Percentiles rank a stretch among this genome's conserved stretches.
These are phyloP conservation scores for Centaurea solstitialis DNA, from an alignment of 129 eudicot species.

Conservation along the genomic window DNA sequence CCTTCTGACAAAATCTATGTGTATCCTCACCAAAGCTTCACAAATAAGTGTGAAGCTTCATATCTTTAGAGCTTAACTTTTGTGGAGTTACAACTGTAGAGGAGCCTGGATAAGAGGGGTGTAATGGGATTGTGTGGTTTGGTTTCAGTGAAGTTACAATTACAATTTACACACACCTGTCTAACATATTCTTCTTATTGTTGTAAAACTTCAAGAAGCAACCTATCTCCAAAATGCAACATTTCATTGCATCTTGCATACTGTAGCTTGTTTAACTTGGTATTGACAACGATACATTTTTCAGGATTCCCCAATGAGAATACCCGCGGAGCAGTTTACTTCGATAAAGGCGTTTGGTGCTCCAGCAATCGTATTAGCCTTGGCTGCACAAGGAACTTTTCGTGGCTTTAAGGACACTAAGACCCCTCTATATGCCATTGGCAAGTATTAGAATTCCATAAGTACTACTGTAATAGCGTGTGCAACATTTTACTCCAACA, in stretches of 20 bases:
- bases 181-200: background rate
- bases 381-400: constrained; percentile 97
- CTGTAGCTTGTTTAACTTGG: background rate
- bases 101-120: too few relatives aligned
- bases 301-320: constrained; percentile 91
- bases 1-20: too few relatives aligned
- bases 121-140: background rate
- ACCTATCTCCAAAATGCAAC: background rate
- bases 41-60: too few relatives aligned
- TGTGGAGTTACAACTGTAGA: too few relatives aligned
- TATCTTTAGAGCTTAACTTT: too few relatives aligned
- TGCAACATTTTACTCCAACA: background rate
- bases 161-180: background rate
- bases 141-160: background rate
- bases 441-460: constrained; percentile 46
- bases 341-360: constrained; percentile 93
- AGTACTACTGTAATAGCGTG: background rate
- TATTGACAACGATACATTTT: constrained; percentile 8
- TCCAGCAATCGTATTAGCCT: constrained; percentile 88
- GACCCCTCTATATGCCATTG: constrained; percentile 94
- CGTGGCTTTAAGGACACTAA: constrained; percentile 95
- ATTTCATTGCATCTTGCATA: background rate
- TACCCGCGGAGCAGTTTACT: constrained; percentile 86
- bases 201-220: background rate
- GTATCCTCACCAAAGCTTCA: too few relatives aligned